Evolutionary conservation across 2,329 filamentous ascomycete species (phyloP).

Genomic region (Pleomassaria siparia): DNA sequence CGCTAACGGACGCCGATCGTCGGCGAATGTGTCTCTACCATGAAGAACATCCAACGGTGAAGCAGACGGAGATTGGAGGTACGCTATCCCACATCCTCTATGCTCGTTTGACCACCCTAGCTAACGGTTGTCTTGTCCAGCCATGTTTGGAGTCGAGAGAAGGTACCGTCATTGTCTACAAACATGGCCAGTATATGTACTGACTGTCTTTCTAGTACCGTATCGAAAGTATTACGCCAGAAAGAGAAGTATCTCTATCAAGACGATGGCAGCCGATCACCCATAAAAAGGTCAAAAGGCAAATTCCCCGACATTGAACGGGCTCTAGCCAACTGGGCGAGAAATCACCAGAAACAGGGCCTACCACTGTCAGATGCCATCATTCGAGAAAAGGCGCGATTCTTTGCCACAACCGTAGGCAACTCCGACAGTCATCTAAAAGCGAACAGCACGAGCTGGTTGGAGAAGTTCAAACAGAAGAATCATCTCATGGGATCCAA

Average conservation of each 20-base stretch:
- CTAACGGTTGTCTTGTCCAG: conserved; percentile 49
- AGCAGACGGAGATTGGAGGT: conserved; percentile 96
- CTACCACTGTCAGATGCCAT: conserved; percentile 74
- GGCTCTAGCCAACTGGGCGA: conserved; percentile 83
- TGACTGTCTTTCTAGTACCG: conserved; percentile 66
- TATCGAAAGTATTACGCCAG: conserved; percentile 94
- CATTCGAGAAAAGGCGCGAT: conserved; percentile 79
- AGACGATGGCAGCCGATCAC: conserved; percentile 76
- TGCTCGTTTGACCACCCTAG: conserved; percentile 5
- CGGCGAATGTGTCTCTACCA: conserved; percentile 92
- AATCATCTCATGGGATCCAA: conserved; percentile 63
- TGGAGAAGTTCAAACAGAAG: conserved; percentile 95
- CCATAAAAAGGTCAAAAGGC: conserved; percentile 78
- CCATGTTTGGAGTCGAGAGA: conserved; percentile 92
- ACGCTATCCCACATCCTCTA: conserved; percentile 42
- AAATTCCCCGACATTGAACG: conserved; percentile 91
- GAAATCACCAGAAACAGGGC: conserved; percentile 77
- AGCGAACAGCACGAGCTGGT: conserved; percentile 73
- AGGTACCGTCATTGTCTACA: conserved; percentile 64
- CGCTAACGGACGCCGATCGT: conserved; percentile 86
- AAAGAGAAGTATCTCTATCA: conserved; percentile 91
- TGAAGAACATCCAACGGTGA: conserved; percentile 83
- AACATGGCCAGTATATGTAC: conserved; percentile 6
- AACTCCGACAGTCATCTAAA: conserved; percentile 72
- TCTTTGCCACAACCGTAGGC: conserved; percentile 75